Percentiles rank a stretch among this genome's conserved stretches.
phyloP scores from a whole-genome alignment of 83 land plant genomes.

The Diphasiastrum complanatum region DNA sequence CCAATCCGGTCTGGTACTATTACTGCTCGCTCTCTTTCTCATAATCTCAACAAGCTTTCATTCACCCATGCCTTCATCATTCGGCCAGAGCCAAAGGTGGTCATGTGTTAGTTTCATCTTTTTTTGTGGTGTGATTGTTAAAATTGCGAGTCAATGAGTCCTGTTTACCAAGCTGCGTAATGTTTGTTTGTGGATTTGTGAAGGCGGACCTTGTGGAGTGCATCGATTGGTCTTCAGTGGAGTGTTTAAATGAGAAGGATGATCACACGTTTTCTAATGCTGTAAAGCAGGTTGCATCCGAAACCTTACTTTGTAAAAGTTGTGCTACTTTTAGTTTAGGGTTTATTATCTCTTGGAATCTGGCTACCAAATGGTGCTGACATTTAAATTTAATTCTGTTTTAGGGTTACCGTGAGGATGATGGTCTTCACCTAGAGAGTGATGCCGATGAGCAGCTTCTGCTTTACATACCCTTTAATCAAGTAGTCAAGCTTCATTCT shows the following conservation, averaged over 20 bases:
- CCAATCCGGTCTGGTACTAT: too few species aligned
- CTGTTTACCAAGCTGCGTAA: too few species aligned
- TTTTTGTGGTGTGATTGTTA: too few species aligned
- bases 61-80: too few species aligned
- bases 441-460: conserved; percentile 92
- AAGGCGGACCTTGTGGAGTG: conserved; percentile 35
- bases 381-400: not conserved
- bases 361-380: not conserved
- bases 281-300: conserved; percentile 22
- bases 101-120: too few species aligned
- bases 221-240: conserved; percentile 31
- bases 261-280: conserved; percentile 26
- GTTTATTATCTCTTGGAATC: not conserved
- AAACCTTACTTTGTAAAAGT: not conserved
- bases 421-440: conserved; percentile 64
- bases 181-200: too few species aligned
- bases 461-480: conserved; percentile 67
- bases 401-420: conserved; percentile 84
- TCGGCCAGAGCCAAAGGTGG: too few species aligned
- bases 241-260: conserved; percentile 30
- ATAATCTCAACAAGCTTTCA: too few species aligned
- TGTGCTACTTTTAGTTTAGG: not conserved
- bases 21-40: too few species aligned
- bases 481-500: conserved; percentile 79
- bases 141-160: too few species aligned